These are phyloP conservation scores for Hemileia vastatrix DNA, from an alignment of 1,284 basidiomycete species.

Conservation along the genomic window DNA sequence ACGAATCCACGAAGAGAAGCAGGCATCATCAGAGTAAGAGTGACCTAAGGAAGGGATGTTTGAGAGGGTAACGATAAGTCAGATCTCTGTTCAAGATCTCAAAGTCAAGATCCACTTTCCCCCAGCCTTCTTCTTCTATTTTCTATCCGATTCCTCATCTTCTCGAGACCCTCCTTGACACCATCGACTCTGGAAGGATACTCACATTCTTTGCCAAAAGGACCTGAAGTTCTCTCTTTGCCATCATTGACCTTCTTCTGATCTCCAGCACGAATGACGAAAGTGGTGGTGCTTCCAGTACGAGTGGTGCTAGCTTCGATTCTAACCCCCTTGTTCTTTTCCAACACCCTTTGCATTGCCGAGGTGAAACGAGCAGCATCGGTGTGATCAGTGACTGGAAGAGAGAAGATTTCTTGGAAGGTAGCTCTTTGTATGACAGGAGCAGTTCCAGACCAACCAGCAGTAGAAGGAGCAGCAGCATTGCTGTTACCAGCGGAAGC, in stretches of 20 bases:
- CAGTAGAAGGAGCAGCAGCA: conserved; percentile 16
- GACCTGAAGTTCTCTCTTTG: conserved; percentile 38
- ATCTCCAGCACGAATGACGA: conserved; percentile 39
- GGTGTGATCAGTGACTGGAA: conserved; percentile 32
- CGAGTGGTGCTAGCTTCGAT: conserved; percentile 43
- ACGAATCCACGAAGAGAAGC: no score
- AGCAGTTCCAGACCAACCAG: conserved; percentile 33
- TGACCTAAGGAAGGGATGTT: no score
- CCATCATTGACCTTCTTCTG: conserved; percentile 36
- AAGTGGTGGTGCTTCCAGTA: conserved; percentile 35
- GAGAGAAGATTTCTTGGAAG: conserved; percentile 36
- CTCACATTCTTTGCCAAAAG: conserved; percentile 33
- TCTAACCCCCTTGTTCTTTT: conserved; percentile 36
- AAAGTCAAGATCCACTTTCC: no score
- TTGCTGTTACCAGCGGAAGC: not conserved
- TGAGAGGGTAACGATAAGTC: no score
- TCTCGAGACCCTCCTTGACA: no score
- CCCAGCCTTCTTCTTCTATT: no score
- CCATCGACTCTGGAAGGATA: not conserved
- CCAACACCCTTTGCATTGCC: conserved; percentile 36
- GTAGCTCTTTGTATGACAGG: conserved; percentile 41
- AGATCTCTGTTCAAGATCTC: no score
- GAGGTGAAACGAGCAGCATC: conserved; percentile 31
- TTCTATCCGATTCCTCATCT: no score
- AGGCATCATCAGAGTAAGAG: no score